phyloP scores from a whole-genome alignment of 2,329 filamentous ascomycete species.

The Xylaria polymorpha region DNA sequence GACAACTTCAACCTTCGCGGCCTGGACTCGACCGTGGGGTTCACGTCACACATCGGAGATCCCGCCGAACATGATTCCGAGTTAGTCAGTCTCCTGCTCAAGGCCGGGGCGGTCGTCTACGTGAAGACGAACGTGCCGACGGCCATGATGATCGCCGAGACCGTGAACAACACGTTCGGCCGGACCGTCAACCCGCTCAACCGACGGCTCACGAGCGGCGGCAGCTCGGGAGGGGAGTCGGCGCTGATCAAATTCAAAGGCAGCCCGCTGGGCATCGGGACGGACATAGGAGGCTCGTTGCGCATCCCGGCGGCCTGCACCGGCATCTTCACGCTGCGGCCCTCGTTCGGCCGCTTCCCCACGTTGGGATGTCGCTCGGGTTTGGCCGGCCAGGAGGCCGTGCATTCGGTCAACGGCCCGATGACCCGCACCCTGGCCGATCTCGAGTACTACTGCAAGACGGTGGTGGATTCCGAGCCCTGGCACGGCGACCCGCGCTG shows the following conservation, averaged over 20 bases:
- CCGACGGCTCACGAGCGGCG: slow-evolving; percentile 69
- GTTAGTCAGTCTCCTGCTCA: slow-evolving; percentile 57
- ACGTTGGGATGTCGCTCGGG: slow-evolving; percentile 65
- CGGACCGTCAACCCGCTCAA: slow-evolving; percentile 72
- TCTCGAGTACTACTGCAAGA: slow-evolving; percentile 64
- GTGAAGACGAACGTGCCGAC: slow-evolving; percentile 70
- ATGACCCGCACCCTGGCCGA: slow-evolving; percentile 67
- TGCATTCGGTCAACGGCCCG: slow-evolving; percentile 72
- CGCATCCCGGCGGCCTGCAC: slow-evolving; percentile 51
- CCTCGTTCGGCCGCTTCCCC: slow-evolving; percentile 69
- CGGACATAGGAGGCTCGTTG: slow-evolving; percentile 51
- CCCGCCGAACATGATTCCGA: slow-evolving; percentile 60
- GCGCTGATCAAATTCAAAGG: slow-evolving; percentile 70
- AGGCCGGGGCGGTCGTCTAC: slow-evolving; percentile 65
- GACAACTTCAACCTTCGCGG: slow-evolving; percentile 75
- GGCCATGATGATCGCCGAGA: slow-evolving; percentile 76
- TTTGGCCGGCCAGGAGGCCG: slow-evolving; percentile 73
- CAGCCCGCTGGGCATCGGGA: slow-evolving; percentile 64
- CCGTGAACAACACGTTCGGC: slow-evolving; percentile 73
- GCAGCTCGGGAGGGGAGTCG: slow-evolving; percentile 74
- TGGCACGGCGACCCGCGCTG: slow-evolving; percentile 69
- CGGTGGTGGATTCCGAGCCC: slow-evolving; percentile 63
- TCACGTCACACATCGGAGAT: slow-evolving; percentile 69
- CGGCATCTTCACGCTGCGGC: slow-evolving; percentile 47
- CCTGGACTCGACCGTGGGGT: slow-evolving; percentile 71